Evolutionary conservation across 176 grass and related monocot genomes (phyloP).

Genomic region (Elymus sibiricus): DNA sequence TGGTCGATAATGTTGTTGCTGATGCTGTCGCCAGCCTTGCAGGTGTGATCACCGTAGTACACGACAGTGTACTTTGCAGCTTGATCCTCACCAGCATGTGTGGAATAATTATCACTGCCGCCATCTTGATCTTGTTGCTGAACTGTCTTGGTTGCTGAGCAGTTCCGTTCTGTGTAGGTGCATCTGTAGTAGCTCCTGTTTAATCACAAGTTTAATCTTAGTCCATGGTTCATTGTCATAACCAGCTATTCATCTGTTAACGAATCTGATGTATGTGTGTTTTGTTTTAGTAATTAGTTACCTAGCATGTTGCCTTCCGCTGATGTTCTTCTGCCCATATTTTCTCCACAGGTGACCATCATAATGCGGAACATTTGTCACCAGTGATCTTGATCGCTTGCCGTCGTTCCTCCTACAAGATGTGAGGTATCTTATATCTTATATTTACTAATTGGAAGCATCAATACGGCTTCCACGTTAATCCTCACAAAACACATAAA

Average conservation of each 20-base stretch:
- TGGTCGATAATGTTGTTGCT: neutral
- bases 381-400: neutral
- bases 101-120: neutral
- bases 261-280: neutral
- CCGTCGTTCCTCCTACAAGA: neutral
- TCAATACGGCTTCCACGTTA: too few relatives aligned
- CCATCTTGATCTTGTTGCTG: constrained; percentile 19
- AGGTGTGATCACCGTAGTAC: constrained; percentile 33
- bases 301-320: constrained; percentile 28
- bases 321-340: constrained; percentile 50
- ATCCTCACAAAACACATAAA: too few relatives aligned
- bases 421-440: neutral
- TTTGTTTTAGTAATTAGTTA: neutral
- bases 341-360: constrained; percentile 52
- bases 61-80: constrained; percentile 15
- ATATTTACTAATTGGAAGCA: too few relatives aligned
- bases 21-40: neutral
- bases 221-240: neutral
- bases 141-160: constrained; percentile 49
- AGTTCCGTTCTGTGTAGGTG: neutral
- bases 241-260: neutral
- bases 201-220: neutral
- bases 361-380: constrained; percentile 23
- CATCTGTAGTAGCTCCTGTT: constrained; percentile 48
- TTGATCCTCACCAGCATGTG: neutral